Conservation (phyloP, 1,284 basidiomycete species). For the Rhodotorula sp. region DNA sequence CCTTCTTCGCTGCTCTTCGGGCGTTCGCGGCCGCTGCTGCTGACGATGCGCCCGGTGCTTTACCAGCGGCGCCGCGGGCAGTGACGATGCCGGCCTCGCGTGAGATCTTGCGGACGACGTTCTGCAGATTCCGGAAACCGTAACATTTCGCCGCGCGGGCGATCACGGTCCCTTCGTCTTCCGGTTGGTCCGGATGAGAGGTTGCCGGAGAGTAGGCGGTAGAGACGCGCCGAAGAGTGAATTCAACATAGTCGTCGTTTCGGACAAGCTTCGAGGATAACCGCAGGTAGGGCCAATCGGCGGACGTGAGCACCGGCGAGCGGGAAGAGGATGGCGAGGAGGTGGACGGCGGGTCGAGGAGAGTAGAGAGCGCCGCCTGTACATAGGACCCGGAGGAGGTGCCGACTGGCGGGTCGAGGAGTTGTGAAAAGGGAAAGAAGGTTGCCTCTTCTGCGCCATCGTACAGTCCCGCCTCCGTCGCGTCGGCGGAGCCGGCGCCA, state of each 20-base stretch:
- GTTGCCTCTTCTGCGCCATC: slow-evolving; percentile 25
- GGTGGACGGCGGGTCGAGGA: slow-evolving; percentile 47
- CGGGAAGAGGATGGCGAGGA: background rate
- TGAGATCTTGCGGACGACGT: slow-evolving; percentile 90
- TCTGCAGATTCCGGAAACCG: slow-evolving; percentile 96
- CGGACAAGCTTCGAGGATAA: slow-evolving; percentile 63
- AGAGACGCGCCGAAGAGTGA: slow-evolving; percentile 54
- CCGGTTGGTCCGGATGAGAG: background rate
- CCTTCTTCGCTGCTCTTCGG: slow-evolving; percentile 48
- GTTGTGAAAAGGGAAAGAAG: slow-evolving; percentile 56
- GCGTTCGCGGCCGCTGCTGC: slow-evolving; percentile 59
- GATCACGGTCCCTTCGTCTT: slow-evolving; percentile 59
- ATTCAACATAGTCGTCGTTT: slow-evolving; percentile 65
- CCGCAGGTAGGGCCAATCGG: slow-evolving; percentile 55
- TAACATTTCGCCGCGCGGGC: slow-evolving; percentile 95
- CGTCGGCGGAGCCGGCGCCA: background rate
- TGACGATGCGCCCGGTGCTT: slow-evolving; percentile 53
- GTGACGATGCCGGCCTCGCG: slow-evolving; percentile 74
- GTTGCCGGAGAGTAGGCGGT: background rate
- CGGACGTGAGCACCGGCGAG: slow-evolving; percentile 47
- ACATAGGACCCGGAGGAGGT: slow-evolving; percentile 93
- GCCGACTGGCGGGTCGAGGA: slow-evolving; percentile 70
- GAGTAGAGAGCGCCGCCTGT: slow-evolving; percentile 63
- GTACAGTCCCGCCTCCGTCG: background rate
- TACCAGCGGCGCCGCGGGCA: slow-evolving; percentile 56